Base-by-base conservation (phyloP, 2,329 filamentous ascomycete species). In the Venturiaceae sp. region DNA sequence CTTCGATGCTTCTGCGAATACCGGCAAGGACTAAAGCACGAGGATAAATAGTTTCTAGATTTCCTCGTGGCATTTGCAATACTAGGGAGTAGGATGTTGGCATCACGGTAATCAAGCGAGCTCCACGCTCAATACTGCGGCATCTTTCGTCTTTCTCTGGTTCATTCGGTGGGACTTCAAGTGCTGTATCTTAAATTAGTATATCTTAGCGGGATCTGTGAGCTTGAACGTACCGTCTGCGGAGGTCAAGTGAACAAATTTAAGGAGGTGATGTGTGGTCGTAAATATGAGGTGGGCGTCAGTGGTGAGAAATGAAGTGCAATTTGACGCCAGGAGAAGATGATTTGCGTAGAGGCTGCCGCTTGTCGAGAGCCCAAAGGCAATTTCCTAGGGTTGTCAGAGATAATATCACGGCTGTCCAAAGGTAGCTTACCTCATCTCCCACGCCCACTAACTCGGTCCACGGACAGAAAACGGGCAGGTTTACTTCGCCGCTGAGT, bases 1-100 rank as follows among this genome's bases (percentile, higher is more conserved):
- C 77, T 57, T 91, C 87, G 55, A 99, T 89, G 55, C 88, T 83
- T 54, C 83, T 82, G 53, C 94, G 83, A 58, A 99, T 95, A 28
- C 91, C 92, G 1, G 91, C 90, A 53, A 99, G 78, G 0, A 99
- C 92, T 74, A 99, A 86, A 14, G 92, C 92, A 60, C 94, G 83
- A 16, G 94, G 94, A 67, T 86, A 97, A 54, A 97, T 92, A 0
- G 92, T 97, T 72, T 99, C 94, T 1, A 97, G 75, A 64, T 99
- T 99, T 21, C 94, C 94, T 66, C 94, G 82, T 1, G 94, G 94
- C 89, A 96, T 96, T 70, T 99, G 94, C 3, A 99, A 77, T 0
- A 95, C 83, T 8, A 99, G 77, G 57, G 85, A 88, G 73, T 95
- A 94, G 41, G 84, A 87, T 3, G 90, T 89, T 1, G 94, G 92